These are phyloP conservation scores for Apiospora pterosperma DNA, from an alignment of 2,329 filamentous ascomycete species.

Conservation along the genomic window DNA sequence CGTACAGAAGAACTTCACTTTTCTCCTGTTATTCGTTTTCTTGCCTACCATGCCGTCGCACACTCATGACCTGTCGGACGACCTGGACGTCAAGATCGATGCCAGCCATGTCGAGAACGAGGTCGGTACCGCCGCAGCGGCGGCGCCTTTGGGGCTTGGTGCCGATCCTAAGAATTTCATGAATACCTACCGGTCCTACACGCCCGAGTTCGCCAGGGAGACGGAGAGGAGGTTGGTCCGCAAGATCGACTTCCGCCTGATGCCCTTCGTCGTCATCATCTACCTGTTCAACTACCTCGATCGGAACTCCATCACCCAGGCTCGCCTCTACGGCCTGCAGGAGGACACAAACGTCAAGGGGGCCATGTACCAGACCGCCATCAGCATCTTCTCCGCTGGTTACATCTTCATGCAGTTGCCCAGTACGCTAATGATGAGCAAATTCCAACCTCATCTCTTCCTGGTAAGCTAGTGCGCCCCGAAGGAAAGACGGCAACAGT, in stretches of 20 bases:
- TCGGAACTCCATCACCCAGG: neutral
- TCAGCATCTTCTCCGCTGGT: neutral
- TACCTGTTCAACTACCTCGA: conserved; percentile 4
- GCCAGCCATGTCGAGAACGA: neutral
- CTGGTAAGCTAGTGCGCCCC: neutral
- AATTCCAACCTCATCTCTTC: neutral
- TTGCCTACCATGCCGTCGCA: neutral
- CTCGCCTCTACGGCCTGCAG: neutral
- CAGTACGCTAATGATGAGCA: neutral
- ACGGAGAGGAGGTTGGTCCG: conserved; percentile 5
- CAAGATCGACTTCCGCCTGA: conserved; percentile 4
- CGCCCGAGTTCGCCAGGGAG: neutral
- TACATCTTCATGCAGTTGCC: neutral
- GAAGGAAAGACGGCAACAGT: neutral
- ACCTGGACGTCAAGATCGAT: neutral
- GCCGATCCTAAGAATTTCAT: neutral
- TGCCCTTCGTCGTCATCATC: conserved; percentile 3
- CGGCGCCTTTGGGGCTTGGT: neutral
- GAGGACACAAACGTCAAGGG: neutral
- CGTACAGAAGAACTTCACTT: neutral
- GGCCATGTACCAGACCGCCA: neutral
- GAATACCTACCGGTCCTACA: neutral
- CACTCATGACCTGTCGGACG: neutral
- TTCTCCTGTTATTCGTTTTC: neutral
- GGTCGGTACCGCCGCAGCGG: neutral